phyloP scores from a whole-genome alignment of 139 green algal species.

The Ettlia oleoabundans region DNA sequence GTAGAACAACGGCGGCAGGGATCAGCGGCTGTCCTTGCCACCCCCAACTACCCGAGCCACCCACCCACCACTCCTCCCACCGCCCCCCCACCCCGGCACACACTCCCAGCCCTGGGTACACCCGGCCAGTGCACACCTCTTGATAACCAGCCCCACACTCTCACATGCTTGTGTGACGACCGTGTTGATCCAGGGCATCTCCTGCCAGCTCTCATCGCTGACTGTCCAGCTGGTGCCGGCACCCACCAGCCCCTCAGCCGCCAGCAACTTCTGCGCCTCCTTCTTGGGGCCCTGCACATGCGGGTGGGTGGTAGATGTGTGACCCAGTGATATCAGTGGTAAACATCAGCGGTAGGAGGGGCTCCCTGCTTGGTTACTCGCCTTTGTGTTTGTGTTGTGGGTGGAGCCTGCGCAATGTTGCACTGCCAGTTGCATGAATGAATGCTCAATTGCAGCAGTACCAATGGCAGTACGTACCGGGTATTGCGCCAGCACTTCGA shows the following conservation, averaged over 20 bases:
- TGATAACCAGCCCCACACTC: background rate
- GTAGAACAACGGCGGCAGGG: background rate
- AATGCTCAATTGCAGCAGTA: too few species aligned
- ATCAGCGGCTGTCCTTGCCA: too few species aligned
- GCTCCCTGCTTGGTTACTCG: too few species aligned
- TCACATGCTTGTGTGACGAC: background rate
- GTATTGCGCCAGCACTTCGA: background rate
- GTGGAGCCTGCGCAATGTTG: too few species aligned
- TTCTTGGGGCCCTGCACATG: background rate
- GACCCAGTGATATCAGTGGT: too few species aligned
- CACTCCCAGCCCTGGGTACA: background rate
- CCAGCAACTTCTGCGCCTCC: background rate
- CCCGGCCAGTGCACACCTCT: background rate
- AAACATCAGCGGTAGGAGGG: too few species aligned
- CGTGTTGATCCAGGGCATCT: slow-evolving; percentile 17
- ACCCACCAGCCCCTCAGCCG: background rate
- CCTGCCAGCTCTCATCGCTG: background rate
- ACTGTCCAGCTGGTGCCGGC: background rate
- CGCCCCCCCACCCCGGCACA: too few species aligned
- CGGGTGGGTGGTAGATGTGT: too few species aligned
- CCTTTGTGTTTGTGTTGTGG: too few species aligned
- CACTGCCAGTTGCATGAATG: too few species aligned
- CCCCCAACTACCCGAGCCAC: background rate
- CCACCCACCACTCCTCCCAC: too few species aligned
- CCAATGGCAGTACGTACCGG: too few species aligned